Conservation (phyloP, 441 rosid species). For the Corymbia citriodora region DNA sequence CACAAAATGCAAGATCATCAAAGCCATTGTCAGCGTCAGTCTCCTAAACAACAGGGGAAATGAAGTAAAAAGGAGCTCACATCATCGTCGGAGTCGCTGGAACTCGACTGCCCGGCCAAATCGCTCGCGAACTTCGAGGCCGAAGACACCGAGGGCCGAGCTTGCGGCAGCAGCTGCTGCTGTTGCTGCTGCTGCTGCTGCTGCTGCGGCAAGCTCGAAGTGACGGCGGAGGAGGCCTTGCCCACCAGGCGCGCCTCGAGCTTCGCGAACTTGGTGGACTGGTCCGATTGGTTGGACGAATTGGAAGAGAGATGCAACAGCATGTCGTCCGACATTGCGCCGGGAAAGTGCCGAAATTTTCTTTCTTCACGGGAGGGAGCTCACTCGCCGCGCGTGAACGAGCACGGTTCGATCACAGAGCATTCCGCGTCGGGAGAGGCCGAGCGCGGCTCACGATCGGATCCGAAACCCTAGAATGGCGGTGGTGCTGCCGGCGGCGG, state of each 20-base stretch:
- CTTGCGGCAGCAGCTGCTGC: conserved; percentile 21
- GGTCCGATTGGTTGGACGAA: conserved; percentile 95
- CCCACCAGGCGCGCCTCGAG: conserved; percentile 98
- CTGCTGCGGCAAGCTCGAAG: conserved; percentile 18
- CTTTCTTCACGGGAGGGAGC: neutral
- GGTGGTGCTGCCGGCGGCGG: neutral
- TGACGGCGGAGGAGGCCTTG: conserved; percentile 42
- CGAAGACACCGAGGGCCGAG: conserved; percentile 48
- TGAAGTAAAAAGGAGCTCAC: conserved; percentile 19
- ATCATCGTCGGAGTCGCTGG: conserved; percentile 93
- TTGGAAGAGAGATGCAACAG: conserved; percentile 82
- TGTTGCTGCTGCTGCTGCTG: conserved; percentile 19
- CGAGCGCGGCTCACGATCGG: neutral
- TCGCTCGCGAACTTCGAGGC: conserved; percentile 33
- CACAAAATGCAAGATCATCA: neutral
- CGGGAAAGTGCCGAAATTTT: neutral
- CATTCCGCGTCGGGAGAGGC: neutral
- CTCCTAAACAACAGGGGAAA: neutral
- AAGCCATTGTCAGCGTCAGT: neutral
- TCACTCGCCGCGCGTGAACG: neutral
- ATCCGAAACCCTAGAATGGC: neutral
- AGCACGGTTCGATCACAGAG: neutral
- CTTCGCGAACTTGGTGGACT: conserved; percentile 92
- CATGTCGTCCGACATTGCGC: conserved; percentile 73
- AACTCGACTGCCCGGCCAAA: conserved; percentile 40